Evolutionary conservation across 2,329 filamentous ascomycete genomes (phyloP).

Genomic region (Claviceps digitariae): DNA sequence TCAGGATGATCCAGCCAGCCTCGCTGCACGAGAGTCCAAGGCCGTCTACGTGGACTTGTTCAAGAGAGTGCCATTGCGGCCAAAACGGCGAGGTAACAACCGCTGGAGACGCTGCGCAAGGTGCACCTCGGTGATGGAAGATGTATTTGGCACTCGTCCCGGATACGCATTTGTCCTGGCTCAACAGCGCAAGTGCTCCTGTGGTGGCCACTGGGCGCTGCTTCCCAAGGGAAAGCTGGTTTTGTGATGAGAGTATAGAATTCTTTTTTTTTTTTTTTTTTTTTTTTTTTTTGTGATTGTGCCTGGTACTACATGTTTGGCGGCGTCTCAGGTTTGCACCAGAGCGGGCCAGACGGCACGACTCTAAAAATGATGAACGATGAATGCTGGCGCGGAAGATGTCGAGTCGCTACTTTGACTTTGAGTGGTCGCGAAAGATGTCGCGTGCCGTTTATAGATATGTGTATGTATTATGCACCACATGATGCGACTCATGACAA

Average conservation of each 20-base stretch:
- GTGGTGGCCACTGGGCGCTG: slow-evolving; percentile 39
- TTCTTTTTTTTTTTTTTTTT: too few relatives aligned
- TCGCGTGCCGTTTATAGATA: too few relatives aligned
- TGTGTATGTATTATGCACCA: too few relatives aligned
- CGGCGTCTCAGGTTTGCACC: too few relatives aligned
- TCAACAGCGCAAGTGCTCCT: slow-evolving; percentile 42
- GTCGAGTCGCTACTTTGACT: too few relatives aligned
- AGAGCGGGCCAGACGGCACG: too few relatives aligned
- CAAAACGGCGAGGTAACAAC: slow-evolving; percentile 11
- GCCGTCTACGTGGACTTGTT: slow-evolving; percentile 40
- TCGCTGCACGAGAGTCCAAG: slow-evolving; percentile 23
- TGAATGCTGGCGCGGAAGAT: too few relatives aligned
- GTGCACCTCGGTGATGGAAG: slow-evolving; percentile 54
- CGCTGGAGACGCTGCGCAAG: slow-evolving; percentile 33
- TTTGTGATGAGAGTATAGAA: slow-evolving; percentile 4
- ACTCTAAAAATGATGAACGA: too few relatives aligned
- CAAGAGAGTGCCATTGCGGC: slow-evolving; percentile 39
- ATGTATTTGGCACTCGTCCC: slow-evolving; percentile 32
- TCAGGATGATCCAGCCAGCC: slow-evolving; percentile 39
- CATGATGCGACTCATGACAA: too few relatives aligned
- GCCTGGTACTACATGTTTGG: neutral
- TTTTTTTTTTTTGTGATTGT: too few relatives aligned
- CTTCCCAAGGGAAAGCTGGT: slow-evolving; percentile 20
- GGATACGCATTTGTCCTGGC: slow-evolving; percentile 39
- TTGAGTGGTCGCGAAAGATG: too few relatives aligned